Evolutionary conservation across 2,329 filamentous ascomycete genomes (phyloP), one percentile per base, ranked within the genome.

Genomic region (Salinomyces thailandicus): DNA sequence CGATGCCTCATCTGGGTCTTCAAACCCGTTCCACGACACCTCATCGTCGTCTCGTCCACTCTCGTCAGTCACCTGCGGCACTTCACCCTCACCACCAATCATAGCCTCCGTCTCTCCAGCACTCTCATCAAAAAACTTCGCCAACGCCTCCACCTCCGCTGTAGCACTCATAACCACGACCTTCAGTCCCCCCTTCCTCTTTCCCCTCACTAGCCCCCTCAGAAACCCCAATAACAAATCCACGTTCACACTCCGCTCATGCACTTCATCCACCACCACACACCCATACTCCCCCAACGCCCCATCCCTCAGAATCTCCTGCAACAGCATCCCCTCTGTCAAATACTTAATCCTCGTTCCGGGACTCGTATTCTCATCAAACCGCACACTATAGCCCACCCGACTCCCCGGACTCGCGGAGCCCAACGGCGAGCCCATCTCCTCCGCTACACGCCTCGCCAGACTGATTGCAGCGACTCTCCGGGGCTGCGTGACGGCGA

Each of bases 111-210:
- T 26, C 9, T 26, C 22, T n/a, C 9, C n/a, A 26, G 22, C 9
- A 26, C 22, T 26, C n/a, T 8, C 22, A 8, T 8, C 5, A 46
- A 96, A 95, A 58, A 94, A 96, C 0, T 67, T 65, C 29, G 75
- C 70, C 19, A 96, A 76, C 38, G 73, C 76, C 42, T 89, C 79
- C 39, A 94, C 78, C 58, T 96, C 85, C 24, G 86, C 85, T 5
- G 91, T 98, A 33, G 91, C 91, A 69, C 87, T 95, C 91, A 98
- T 98, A 54, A 96, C 75, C 20, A 94, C 75, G 3, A 96, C 77
- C 58, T 94, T 96, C 38, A 98, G 64, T 1, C 82, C 79, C 18
- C 81, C 65, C 4, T 81, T 82, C 5, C 79, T 77, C 4, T 81
- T 75, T 5, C 77, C 77, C 37, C 73, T 66, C 1, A 91, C 64